Evolutionary conservation across 169 alveolate genomes (phyloP), one percentile per base, ranked within the genome.

Genomic region (Theileria parva): DNA sequence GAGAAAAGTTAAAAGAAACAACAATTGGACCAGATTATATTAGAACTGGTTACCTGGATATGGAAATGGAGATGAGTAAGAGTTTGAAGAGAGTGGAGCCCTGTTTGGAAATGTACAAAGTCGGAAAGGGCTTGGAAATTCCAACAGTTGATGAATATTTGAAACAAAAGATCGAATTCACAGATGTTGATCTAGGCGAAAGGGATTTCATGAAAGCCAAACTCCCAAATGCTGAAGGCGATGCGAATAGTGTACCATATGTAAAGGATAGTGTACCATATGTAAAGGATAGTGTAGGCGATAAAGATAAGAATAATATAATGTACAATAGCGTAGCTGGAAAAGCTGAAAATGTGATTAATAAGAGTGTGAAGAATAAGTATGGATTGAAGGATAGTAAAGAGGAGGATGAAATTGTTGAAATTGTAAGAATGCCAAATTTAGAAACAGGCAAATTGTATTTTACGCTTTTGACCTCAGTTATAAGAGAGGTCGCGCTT

Each of bases 391-490:
- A 57, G 15, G 2, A 25, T 8, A 12, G 48, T 27, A 70, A 50
- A 19, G 78, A 32, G 48, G 69, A 70, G 17, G 39, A 32, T 17
- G 61, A 21, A 66, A 5, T 25, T 9, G 87, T 81, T 5, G 86
- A 81, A 32, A 78, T 81, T 13, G 75, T 81, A 1, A 68, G 80
- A 21, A 70, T 81, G 74, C 88, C 88, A n/a, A 75, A 61, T 61
- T n/a, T 75, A 73, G 88, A 75, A 48, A 73, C 75, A 37, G 88
- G 83, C n/a, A 70, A 48, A 51, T 73, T 81, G 51, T 81, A 81
- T 59, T 81, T 81, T 37, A 81, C 88, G 6, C 75, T 81, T 51
- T 6, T 81, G 30, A 57, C 74, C 8, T 81, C 88, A 23, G 85
- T 81, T 7, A n/a, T 81, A 25, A 68, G 67, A 23, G 88, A 67